A percentile compares a stretch with the other conserved stretches of the same genome.
Conservation (phyloP, 139 green algal genomes). For the Volvox africanus region DNA sequence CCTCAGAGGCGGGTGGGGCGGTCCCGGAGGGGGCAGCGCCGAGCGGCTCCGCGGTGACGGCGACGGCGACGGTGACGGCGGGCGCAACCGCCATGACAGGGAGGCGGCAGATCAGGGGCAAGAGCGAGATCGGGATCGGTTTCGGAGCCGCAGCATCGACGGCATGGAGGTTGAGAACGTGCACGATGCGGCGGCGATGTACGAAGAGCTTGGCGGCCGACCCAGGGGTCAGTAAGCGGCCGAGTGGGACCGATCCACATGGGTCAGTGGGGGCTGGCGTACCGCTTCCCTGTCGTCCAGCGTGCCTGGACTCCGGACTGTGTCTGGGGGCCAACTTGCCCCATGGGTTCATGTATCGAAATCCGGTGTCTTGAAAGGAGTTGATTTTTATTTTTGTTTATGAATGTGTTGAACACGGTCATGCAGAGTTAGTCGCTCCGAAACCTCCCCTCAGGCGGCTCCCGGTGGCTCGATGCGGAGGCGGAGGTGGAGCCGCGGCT, state of each 20-base stretch:
- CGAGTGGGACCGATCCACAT: too few species aligned
- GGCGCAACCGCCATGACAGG: not conserved
- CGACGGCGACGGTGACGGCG: not conserved
- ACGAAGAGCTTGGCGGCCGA: not conserved
- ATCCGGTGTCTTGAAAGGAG: too few species aligned
- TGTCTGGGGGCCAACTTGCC: too few species aligned
- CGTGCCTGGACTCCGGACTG: too few species aligned
- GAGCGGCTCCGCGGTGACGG: not conserved
- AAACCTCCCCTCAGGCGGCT: conserved; percentile 5
- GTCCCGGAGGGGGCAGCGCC: not conserved
- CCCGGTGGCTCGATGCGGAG: conserved; percentile 26
- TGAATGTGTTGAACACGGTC: too few species aligned
- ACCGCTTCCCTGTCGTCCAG: too few species aligned
- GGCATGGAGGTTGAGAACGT: not conserved
- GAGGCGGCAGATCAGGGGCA: not conserved
- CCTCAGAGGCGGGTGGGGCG: not conserved
- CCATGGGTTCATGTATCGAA: too few species aligned
- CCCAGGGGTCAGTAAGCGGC: not conserved
- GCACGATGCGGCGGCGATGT: not conserved
- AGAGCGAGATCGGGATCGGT: not conserved
- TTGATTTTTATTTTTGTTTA: too few species aligned
- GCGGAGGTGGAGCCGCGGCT: not conserved
- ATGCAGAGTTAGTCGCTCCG: too few species aligned
- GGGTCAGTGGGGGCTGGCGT: too few species aligned
- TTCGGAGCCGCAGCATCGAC: not conserved